Evolutionary conservation across 169 alveolate genomes (phyloP), one percentile per base, ranked within the genome.

Genomic region (Eimeria necatrix): DNA sequence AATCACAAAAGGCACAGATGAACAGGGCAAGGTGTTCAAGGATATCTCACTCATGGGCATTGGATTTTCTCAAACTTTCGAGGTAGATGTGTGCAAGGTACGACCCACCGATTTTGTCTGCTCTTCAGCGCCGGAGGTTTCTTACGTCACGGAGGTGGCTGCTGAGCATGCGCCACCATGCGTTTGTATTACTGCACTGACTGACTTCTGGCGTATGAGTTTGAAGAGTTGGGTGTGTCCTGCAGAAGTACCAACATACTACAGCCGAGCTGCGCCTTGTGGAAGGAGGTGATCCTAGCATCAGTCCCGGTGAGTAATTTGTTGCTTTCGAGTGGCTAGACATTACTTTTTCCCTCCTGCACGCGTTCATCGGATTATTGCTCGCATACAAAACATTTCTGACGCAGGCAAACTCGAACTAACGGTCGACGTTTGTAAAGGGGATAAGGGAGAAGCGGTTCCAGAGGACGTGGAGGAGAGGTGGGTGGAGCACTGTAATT

Each of bases 11-110:
- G 76, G 70, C 20, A 81, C 90, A 51, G 94, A 87, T 10, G 87
- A 52, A 10, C 76, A 73, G 64, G 94, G 88, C 86, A 89, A 74
- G 61, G 51, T 74, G 49, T 73, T 78, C 49, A 71, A 78, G 61
- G 94, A 89, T 32, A 73, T 89, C 26, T 76, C 94, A 32, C 88
- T 89, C 41, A 71, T 89, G 74, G 94, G 94, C 12, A 73, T 89
- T 7, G 94, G 94, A 24, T 89, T 68, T 60, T 73, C 94, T 2
- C 87, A 71, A 12, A 60, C 89, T 2, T 89, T 89, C 64, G 83
- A 68, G 49, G 83, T 89, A 49, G 70, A 89, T 53, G 73, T 48
- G 80, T 73, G 88, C 68, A 89, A 89, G 70, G 94, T 89, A 71
- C 12, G 88, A 71, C 41, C 18, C 20, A 48, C 20, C 14, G 5